Conservation (phyloP, 495 filamentous ascomycete species). For the Daldinia childiae region DNA sequence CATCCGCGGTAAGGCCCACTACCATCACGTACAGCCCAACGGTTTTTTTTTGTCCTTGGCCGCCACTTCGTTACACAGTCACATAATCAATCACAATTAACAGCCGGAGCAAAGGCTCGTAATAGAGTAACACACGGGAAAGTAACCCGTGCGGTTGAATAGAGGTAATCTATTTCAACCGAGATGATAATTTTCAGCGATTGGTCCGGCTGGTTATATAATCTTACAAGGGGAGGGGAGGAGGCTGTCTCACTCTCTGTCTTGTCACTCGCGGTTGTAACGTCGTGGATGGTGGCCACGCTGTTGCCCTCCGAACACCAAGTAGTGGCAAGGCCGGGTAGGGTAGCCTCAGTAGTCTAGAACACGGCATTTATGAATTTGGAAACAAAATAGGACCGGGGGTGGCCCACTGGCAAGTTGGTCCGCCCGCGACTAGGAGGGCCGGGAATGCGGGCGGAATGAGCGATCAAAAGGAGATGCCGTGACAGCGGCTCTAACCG, state of each 20-base stretch:
- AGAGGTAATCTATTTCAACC: constrained; percentile 27
- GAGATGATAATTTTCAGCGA: constrained; percentile 22
- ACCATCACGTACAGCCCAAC: constrained; percentile 31
- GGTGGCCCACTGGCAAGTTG: constrained; percentile 40
- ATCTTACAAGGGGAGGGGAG: constrained; percentile 10
- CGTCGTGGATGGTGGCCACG: constrained; percentile 15
- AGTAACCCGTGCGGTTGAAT: constrained; percentile 24
- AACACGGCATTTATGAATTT: constrained; percentile 38
- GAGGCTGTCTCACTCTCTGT: constrained; percentile 8
- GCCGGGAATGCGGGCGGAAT: constrained; percentile 30
- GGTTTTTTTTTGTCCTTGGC: constrained; percentile 33
- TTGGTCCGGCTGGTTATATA: constrained; percentile 28
- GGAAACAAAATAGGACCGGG: constrained; percentile 37
- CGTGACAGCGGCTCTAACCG: constrained; percentile 39
- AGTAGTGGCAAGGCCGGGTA: constrained; percentile 15
- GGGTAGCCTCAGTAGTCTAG: constrained; percentile 27
- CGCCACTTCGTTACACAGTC: constrained; percentile 41
- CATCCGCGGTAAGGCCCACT: constrained; percentile 46
- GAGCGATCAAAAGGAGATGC: constrained; percentile 24
- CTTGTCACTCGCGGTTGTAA: constrained; percentile 11
- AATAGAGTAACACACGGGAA: constrained; percentile 28
- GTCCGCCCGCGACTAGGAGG: constrained; percentile 37
- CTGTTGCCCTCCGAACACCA: constrained; percentile 13
- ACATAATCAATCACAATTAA: constrained; percentile 34
- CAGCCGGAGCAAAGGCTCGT: background rate